These are phyloP conservation scores for Saitoella complicata DNA, from an alignment of 805 yeast species.

Conservation along the genomic window DNA sequence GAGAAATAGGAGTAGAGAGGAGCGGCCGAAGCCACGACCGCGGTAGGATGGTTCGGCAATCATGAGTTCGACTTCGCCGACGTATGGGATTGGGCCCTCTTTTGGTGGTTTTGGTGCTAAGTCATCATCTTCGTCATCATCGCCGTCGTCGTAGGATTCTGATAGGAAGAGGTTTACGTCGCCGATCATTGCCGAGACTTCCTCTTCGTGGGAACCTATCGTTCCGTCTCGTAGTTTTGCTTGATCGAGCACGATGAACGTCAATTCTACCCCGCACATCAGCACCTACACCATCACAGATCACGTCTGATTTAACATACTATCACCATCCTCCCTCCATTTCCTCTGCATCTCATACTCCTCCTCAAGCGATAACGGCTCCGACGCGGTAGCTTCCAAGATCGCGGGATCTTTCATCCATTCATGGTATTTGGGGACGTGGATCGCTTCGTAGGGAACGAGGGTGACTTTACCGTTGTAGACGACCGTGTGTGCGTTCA, in stretches of 20 bases:
- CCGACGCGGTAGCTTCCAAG: neutral
- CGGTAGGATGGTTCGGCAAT: conserved; percentile 1
- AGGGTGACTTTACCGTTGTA: neutral
- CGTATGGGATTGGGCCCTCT: neutral
- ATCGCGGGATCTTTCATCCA: conserved; percentile 1
- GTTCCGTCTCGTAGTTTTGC: neutral
- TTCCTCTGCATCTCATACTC: conserved; percentile 1
- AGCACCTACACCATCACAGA: neutral
- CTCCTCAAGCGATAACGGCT: neutral
- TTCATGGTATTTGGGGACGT: neutral
- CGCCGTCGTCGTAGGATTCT: neutral
- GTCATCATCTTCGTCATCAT: neutral
- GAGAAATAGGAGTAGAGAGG: neutral
- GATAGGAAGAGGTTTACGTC: neutral
- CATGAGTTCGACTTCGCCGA: conserved; percentile 1
- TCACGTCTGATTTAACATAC: neutral
- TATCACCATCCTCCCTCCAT: conserved; percentile 1
- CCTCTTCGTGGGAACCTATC: too few species aligned
- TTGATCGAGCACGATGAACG: conserved; percentile 1
- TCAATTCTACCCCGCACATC: neutral
- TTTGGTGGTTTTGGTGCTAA: neutral
- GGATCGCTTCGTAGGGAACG: neutral
- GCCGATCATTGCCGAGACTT: neutral
- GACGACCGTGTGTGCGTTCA: neutral
- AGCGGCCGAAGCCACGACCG: neutral